phyloP scores from a whole-genome alignment of 2,329 filamentous ascomycete species.

The Thelonectria discophora region DNA sequence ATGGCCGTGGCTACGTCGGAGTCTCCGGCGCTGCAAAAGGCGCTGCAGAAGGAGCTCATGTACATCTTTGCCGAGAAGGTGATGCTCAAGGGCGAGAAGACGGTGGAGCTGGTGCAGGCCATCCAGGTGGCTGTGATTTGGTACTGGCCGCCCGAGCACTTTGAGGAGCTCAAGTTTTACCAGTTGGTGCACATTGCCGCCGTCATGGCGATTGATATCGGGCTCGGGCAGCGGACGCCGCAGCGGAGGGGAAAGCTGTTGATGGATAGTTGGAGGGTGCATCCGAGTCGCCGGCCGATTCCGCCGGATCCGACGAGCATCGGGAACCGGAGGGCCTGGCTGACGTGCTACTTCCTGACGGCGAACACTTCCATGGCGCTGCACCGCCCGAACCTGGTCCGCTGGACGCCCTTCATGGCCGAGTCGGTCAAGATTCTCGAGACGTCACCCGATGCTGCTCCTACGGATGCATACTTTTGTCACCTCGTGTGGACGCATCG shows the following conservation, averaged over 20 bases:
- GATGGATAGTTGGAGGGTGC: slow-evolving; percentile 49
- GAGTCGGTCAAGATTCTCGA: slow-evolving; percentile 67
- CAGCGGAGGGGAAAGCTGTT: slow-evolving; percentile 33
- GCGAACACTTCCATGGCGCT: slow-evolving; percentile 69
- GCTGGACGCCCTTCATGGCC: slow-evolving; percentile 68
- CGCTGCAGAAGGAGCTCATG: slow-evolving; percentile 74
- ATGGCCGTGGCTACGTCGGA: slow-evolving; percentile 72
- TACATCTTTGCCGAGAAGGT: slow-evolving; percentile 77
- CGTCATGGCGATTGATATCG: slow-evolving; percentile 85
- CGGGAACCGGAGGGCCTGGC: slow-evolving; percentile 66
- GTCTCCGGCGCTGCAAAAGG: slow-evolving; percentile 63
- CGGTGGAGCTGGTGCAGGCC: slow-evolving; percentile 82
- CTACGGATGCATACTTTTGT: slow-evolving; percentile 66
- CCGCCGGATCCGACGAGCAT: slow-evolving; percentile 62
- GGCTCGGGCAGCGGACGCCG: slow-evolving; percentile 64
- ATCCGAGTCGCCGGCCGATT: slow-evolving; percentile 51
- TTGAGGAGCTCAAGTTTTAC: slow-evolving; percentile 90
- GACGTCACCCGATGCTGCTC: slow-evolving; percentile 62
- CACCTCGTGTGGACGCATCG: slow-evolving; percentile 68
- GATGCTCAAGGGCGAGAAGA: slow-evolving; percentile 80
- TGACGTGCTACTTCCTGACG: slow-evolving; percentile 67
- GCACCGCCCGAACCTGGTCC: slow-evolving; percentile 67
- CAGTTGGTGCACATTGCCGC: slow-evolving; percentile 84
- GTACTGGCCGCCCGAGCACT: slow-evolving; percentile 85
- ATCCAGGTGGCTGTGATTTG: slow-evolving; percentile 80